Conservation (phyloP, 306 rosid genomes). For the Aeschynomene evenia region DNA sequence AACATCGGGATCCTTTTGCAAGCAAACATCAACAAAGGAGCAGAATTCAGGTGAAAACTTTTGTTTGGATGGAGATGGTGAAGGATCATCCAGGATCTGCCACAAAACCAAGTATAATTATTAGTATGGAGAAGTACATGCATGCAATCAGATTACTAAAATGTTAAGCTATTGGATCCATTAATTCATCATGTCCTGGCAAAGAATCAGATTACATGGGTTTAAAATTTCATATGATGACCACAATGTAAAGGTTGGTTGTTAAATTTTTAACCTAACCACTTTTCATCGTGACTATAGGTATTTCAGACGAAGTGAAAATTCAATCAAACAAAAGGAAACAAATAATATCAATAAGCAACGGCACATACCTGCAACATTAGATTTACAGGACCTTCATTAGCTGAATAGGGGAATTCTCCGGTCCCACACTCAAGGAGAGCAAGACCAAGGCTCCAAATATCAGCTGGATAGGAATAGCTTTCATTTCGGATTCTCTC, state of each 20-base stretch:
- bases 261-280: neutral
- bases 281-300: neutral
- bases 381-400: constrained; percentile 92
- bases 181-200: neutral
- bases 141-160: constrained; percentile 5
- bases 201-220: constrained; percentile 1
- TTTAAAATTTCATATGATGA: neutral
- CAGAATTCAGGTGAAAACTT: constrained; percentile 85
- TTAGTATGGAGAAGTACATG: neutral
- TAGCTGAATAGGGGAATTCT: constrained; percentile 93
- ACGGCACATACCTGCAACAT: constrained; percentile 80
- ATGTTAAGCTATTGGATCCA: constrained; percentile 10
- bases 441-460: constrained; percentile 98
- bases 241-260: neutral
- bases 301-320: constrained; percentile 12
- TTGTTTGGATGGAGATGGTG: constrained; percentile 83
- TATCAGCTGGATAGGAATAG: constrained; percentile 97
- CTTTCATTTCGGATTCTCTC: constrained; percentile 92
- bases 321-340: constrained; percentile 4
- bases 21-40: constrained; percentile 87
- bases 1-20: constrained; percentile 79
- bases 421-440: constrained; percentile 97
- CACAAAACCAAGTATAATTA: constrained; percentile 29
- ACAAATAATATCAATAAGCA: constrained; percentile 8
- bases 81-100: constrained; percentile 94